These are phyloP conservation scores for Xylariaceae sp. DNA, from an alignment of 2,329 filamentous ascomycete genomes.

Conservation along the genomic window DNA sequence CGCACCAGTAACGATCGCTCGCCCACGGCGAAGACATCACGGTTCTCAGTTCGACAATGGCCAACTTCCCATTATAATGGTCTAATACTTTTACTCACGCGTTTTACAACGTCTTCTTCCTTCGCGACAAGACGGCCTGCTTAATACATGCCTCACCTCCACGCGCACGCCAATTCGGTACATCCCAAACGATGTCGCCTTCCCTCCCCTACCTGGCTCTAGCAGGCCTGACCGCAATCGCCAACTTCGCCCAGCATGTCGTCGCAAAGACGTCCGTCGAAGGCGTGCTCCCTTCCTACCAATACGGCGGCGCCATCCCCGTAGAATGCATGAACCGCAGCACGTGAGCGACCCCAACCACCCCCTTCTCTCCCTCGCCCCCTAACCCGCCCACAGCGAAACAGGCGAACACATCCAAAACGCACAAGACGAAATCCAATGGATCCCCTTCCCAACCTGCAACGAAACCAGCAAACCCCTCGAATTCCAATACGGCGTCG, in stretches of 20 bases:
- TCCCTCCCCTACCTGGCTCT: constrained; percentile 20
- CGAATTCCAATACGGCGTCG: constrained; percentile 79
- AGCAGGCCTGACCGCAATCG: constrained; percentile 14
- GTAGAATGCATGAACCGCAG: constrained; percentile 72
- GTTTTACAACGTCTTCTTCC: not conserved
- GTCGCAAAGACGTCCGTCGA: constrained; percentile 29
- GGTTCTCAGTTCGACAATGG: constrained; percentile 12
- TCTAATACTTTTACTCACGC: not conserved
- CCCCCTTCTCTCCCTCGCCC: not conserved
- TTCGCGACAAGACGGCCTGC: not conserved
- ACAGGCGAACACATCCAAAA: constrained; percentile 88
- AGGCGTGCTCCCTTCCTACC: constrained; percentile 53
- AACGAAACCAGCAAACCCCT: constrained; percentile 80
- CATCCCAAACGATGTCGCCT: constrained; percentile 23
- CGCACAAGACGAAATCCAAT: constrained; percentile 75
- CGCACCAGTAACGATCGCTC: not conserved
- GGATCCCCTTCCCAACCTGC: constrained; percentile 85
- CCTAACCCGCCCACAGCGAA: constrained; percentile 49
- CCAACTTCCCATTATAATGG: constrained; percentile 4
- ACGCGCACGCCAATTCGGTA: not conserved
- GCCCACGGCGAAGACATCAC: not conserved
- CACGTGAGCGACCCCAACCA: constrained; percentile 46
- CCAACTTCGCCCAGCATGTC: constrained; percentile 12
- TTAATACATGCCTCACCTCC: constrained; percentile 11
- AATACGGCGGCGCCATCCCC: constrained; percentile 60